Evolutionary conservation across 495 filamentous ascomycete species (phyloP), one percentile per base, ranked within the genome.

Genomic region (Entonaema liquescens): DNA sequence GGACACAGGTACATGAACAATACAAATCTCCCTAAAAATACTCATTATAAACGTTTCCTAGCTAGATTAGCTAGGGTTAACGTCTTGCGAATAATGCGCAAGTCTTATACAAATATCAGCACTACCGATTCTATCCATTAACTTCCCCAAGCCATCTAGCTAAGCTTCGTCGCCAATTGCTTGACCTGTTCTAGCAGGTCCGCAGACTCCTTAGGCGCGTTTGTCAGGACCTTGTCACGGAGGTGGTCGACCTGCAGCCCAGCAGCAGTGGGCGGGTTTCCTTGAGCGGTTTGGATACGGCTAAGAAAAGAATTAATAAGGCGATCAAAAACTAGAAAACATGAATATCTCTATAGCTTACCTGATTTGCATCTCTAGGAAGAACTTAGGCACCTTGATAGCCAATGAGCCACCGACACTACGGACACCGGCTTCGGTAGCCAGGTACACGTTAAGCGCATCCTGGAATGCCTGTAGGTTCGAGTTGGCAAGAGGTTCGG

Each of bases 341-440:
- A 6, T 6, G 31, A n/a, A n/a, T n/a, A n/a, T n/a, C n/a, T n/a
- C n/a, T 33, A 33, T 33, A 9, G 11, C 31, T 9, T 33, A 33
- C 31, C 31, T 33, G 6, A 33, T 77, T 74, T 84, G 83, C 62
- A 84, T 79, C 71, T 79, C 68, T 5, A 84, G 71, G 70, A 84
- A 84, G 79, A 85, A 85, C 74, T 84, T 84, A 29, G 82, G 82
- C 3, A 79, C 79, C 74, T 84, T 83, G 72, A 84, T 82, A 0
- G 79, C 82, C 15, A 85, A 71, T 0, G 72, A 71, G 15, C 83
- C 82, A 7, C 76, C 80, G 0, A 81, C 80, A 12, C 78, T 80
- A 2, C 83, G 76, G 58, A 85, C 80, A 2, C 83, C 83, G 0
- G 81, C 83, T 69, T 85, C 83, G 5, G 83, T 85, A 0, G 83